These are phyloP conservation scores for Tolypocladium tropicale DNA, from an alignment of 2,329 filamentous ascomycete species.

Conservation along the genomic window DNA sequence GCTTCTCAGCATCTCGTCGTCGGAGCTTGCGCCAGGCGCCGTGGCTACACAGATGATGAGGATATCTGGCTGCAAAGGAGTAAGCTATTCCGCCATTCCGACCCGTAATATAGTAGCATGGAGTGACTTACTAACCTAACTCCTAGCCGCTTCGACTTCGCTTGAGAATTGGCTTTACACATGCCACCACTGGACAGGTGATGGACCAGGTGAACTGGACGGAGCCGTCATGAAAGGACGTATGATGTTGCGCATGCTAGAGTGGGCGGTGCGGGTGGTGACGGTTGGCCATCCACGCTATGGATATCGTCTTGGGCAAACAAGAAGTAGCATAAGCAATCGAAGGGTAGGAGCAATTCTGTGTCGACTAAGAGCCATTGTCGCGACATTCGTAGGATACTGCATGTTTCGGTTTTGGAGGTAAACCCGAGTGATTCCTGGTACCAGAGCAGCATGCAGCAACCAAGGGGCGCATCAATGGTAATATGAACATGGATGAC, in stretches of 20 bases:
- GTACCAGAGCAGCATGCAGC: background rate
- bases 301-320: background rate
- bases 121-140: slow-evolving; percentile 6
- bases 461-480: background rate
- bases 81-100: slow-evolving; percentile 43
- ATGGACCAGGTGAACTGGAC: slow-evolving; percentile 97
- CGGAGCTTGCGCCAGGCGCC: slow-evolving; percentile 63
- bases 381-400: background rate
- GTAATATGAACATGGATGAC: background rate
- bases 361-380: background rate
- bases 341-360: background rate
- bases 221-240: slow-evolving; percentile 47
- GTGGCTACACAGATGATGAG: slow-evolving; percentile 90
- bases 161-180: slow-evolving; percentile 72
- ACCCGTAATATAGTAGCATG: background rate
- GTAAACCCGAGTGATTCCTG: background rate
- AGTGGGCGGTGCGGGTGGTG: no score
- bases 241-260: background rate
- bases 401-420: background rate
- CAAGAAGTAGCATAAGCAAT: background rate
- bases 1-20: slow-evolving; percentile 76
- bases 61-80: slow-evolving; percentile 73
- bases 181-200: slow-evolving; percentile 58
- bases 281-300: background rate
- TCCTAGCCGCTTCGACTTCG: slow-evolving; percentile 70